Evolutionary conservation across 1,284 basidiomycete genomes (phyloP).

Genomic region (Testicularia cyperi): DNA sequence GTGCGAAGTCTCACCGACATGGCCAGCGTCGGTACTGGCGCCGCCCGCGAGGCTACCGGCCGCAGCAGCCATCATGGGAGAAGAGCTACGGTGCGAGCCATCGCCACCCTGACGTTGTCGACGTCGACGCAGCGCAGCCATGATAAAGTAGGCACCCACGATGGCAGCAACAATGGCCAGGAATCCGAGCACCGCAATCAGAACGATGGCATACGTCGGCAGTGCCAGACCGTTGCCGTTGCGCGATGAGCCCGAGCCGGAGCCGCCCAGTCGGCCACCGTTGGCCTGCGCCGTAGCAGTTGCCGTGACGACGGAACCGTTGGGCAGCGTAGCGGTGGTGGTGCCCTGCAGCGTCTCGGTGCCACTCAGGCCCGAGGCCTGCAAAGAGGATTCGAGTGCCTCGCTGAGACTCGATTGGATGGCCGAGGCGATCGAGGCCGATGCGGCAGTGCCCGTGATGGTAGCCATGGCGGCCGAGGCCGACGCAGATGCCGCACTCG

Average conservation of each 20-base stretch:
- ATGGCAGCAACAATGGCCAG: conserved; percentile 39
- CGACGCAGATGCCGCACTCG: conserved; percentile 11
- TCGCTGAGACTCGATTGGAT: conserved; percentile 41
- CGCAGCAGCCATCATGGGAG: conserved; percentile 40
- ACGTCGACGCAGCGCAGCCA: conserved; percentile 37
- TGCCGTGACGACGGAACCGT: conserved; percentile 44
- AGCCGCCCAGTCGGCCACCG: conserved; percentile 28
- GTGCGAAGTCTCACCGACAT: conserved; percentile 24
- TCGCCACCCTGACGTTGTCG: conserved; percentile 19
- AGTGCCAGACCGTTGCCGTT: conserved; percentile 31
- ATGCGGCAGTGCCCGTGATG: conserved; percentile 1
- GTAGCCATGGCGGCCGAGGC: conserved; percentile 11
- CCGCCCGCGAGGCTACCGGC: conserved; percentile 26
- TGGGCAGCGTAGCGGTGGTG: conserved; percentile 43
- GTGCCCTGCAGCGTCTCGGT: conserved; percentile 46
- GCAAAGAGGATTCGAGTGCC: conserved; percentile 37
- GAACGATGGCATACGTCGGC: conserved; percentile 48
- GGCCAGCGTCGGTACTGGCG: conserved; percentile 7
- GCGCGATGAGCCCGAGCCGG: not conserved
- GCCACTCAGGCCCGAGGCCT: conserved; percentile 37
- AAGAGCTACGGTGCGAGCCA: conserved; percentile 31
- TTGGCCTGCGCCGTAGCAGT: conserved; percentile 51
- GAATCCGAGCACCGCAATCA: conserved; percentile 52
- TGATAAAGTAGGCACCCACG: conserved; percentile 38
- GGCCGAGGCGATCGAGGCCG: conserved; percentile 20